phyloP scores from a whole-genome alignment of 164 flowering plant genomes.

The Kingdonia uniflora region DNA sequence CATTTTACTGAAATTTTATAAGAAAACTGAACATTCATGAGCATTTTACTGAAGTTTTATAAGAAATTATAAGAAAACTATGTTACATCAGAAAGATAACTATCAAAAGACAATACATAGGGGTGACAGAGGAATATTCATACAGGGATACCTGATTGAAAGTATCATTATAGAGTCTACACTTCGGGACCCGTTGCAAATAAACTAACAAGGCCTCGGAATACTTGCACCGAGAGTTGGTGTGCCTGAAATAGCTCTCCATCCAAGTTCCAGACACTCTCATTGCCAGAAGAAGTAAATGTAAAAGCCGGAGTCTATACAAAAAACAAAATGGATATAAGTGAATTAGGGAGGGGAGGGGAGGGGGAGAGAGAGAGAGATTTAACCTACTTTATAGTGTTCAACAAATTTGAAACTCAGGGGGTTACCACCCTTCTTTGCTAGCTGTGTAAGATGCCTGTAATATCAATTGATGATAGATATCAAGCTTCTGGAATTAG shows the following conservation, averaged over 20 bases:
- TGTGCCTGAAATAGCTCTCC: slow-evolving; percentile 86
- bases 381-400: slow-evolving; percentile 65
- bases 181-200: slow-evolving; percentile 84
- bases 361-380: not conserved
- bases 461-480: not conserved
- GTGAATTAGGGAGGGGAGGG: not conserved
- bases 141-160: slow-evolving; percentile 6
- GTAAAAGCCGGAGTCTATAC: slow-evolving; percentile 77
- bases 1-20: no score
- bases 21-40: no score
- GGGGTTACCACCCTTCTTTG: slow-evolving; percentile 71
- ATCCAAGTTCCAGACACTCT: slow-evolving; percentile 91
- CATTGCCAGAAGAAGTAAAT: slow-evolving; percentile 61
- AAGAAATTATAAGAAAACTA: slow-evolving; percentile 52
- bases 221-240: slow-evolving; percentile 90
- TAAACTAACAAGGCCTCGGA: slow-evolving; percentile 67
- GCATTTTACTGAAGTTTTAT: no score
- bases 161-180: slow-evolving; percentile 1
- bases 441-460: slow-evolving; percentile 94
- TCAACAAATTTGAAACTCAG: slow-evolving; percentile 79
- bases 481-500: no score
- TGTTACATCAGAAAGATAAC: slow-evolving; percentile 55
- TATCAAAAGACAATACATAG: no score
- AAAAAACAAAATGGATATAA: slow-evolving; percentile 2
- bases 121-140: slow-evolving; percentile 1